Evolutionary conservation across 169 alveolate species (phyloP), one percentile per base, ranked within the genome.

Genomic region (Plasmodium vinckei): DNA sequence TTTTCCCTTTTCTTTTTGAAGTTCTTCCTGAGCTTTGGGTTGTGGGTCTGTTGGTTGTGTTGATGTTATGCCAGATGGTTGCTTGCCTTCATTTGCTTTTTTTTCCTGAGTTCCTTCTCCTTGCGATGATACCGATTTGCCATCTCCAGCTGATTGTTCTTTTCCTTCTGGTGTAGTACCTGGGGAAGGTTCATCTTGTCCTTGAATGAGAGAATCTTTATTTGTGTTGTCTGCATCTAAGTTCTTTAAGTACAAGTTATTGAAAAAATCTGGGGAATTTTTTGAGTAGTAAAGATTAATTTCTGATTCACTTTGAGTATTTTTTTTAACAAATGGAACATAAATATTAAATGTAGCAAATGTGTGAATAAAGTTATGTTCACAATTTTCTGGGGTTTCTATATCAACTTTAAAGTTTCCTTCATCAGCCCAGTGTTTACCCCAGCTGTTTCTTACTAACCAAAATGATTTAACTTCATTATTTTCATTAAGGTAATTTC

Each of bases 361-460:
- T 5, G 64, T 46, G 53, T 73, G 88, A 10, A 73, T 73, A 27
- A 61, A 59, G 54, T 73, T 42, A 12, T 59, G 21, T 15, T 49
- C 19, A 21, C 88, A 73, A 9, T 73, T 27, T 21, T 19, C 65
- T 13, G 87, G 73, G 0, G 51, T 39, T 42, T 73, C 19, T 63
- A 88, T 88, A 42, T 88, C 93, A 9, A 73, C 72, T 27, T 60
- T 73, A 21, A 73, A 73, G 13, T 19, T 39, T 5, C 88, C 88
- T 1, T 44, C 61, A 49, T 73, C 73, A 21, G 65, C 88, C 88
- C 88, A 73, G 65, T 73, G 25, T 1, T 73, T 25, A 5, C 88
- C 88, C 88, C 88, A 73, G 27, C 88, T 73, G 49, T 73, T 73
- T 46, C 25, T 47, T 1, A 73, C 19, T n/a, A 73, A 2, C 88